Percentiles rank a stretch among this genome's conserved stretches.
Conservation (phyloP, 2,329 filamentous ascomycete genomes). For the Celoporthe dispersa region DNA sequence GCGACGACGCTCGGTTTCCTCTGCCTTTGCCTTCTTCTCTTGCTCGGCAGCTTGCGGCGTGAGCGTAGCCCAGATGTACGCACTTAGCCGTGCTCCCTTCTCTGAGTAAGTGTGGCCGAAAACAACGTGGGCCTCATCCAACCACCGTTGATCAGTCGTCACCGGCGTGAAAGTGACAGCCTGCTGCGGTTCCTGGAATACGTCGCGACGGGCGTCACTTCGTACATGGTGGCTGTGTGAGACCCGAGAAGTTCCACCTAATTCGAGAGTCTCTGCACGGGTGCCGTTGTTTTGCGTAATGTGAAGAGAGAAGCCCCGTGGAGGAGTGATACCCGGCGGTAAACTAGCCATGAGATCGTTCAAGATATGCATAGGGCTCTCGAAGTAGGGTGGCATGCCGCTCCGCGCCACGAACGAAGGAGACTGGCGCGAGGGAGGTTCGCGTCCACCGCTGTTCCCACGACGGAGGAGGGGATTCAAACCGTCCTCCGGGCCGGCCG, state of each 20-base stretch:
- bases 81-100: constrained; percentile 69
- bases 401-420: constrained; percentile 56
- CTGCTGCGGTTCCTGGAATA: constrained; percentile 67
- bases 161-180: constrained; percentile 76
- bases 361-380: constrained; percentile 59
- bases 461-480: constrained; percentile 85
- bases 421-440: constrained; percentile 53
- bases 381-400: constrained; percentile 48
- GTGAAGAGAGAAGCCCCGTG: constrained; percentile 57
- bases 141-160: constrained; percentile 78
- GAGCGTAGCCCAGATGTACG: constrained; percentile 71
- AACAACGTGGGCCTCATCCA: constrained; percentile 86
- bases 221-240: constrained; percentile 45
- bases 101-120: constrained; percentile 74
- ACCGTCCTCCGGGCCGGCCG: constrained; percentile 73
- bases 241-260: constrained; percentile 47
- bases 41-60: constrained; percentile 84
- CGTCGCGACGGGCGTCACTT: constrained; percentile 54
- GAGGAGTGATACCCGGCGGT: constrained; percentile 48
- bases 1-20: constrained; percentile 54
- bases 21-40: constrained; percentile 71
- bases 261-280: constrained; percentile 56
- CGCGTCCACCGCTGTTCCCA: constrained; percentile 46
- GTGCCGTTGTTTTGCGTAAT: constrained; percentile 53
- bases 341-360: constrained; percentile 61